Base-by-base conservation (phyloP, 441 rosid species). In the Omphalea diandra region DNA sequence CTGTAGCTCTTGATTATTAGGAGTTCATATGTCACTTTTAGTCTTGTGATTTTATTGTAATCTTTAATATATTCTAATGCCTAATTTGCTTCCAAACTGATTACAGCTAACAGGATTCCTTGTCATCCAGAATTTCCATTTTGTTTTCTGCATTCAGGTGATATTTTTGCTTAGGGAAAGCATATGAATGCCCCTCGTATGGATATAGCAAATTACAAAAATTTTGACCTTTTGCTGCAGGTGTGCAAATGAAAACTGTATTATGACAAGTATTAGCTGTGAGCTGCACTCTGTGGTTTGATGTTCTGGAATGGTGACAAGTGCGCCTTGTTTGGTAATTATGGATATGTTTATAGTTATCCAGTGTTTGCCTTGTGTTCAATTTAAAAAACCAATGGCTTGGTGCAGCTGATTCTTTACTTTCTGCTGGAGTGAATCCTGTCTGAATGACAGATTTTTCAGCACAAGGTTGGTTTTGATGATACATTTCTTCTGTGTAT, bases 381-480 rank as follows among this genome's bases (percentile, higher is more conserved):
- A 49, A 40, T 41, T 32, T 7, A 31, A 40, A 12, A 22, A n/a
- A 15, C 12, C 49, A 44, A 15, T 59, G 61, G 60, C 31, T 29
- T 38, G 52, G 22, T 17, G 58, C 24, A 10, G 61, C 62, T 41
- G 60, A 57, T 5, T 11, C 18, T 59, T 60, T 43, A 22, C 22
- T 9, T 47, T 54, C 59, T 76, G 60, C 18, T 24, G 29, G 11
- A 29, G 53, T 20, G 46, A 33, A n/a, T n/a, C 29, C 18, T 33
- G 40, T 60, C 35, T 32, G 38, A 53, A n/a, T 49, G 3, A 59
- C 54, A 18, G 60, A 65, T 11, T 55, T 56, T 32, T 11, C 75
- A 69, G 68, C 50, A 57, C 31, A 57, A 75, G 73, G 68, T 68
- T 20, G 27, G 56, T 59, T 70, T 24, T 61, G 65, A 55, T 31